A percentile compares a stretch with the other conserved stretches of the same genome.
phyloP scores from a whole-genome alignment of 192 early-diverging fungal species.

The Backusella psychrophila region DNA sequence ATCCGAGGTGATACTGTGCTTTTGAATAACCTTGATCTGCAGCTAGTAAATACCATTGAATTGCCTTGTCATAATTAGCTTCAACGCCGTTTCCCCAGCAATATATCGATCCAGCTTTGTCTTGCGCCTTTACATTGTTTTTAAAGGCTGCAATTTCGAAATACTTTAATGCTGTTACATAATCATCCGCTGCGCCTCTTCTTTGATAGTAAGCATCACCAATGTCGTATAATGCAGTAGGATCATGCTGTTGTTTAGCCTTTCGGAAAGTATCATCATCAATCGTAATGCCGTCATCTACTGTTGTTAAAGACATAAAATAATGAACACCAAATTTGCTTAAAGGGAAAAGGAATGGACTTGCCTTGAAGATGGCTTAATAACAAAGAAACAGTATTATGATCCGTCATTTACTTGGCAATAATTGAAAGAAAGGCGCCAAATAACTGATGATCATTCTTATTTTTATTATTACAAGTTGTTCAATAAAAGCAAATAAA shows the following conservation, averaged over 20 bases:
- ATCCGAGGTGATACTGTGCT: slow-evolving; percentile 7
- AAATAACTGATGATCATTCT: background rate
- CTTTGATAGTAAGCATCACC: background rate
- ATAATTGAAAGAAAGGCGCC: background rate
- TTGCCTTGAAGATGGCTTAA: background rate
- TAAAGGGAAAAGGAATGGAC: background rate
- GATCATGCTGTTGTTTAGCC: background rate
- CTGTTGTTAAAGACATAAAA: background rate
- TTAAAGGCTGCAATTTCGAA: background rate
- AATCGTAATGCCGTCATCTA: background rate
- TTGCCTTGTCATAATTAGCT: background rate
- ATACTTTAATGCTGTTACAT: background rate
- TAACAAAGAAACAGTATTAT: background rate
- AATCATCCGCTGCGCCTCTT: background rate
- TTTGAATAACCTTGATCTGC: slow-evolving; percentile 3
- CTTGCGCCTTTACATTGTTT: background rate
- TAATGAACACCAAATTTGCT: background rate
- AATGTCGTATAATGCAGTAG: background rate
- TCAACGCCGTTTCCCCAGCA: background rate
- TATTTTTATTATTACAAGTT: background rate
- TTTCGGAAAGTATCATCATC: background rate
- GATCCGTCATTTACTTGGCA: background rate
- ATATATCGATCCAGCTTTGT: background rate
- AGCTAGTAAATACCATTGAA: background rate
- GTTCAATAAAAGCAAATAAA: background rate